Evolutionary conservation across 129 eudicot species (phyloP).

Genomic region (Scalesia atractyloides): DNA sequence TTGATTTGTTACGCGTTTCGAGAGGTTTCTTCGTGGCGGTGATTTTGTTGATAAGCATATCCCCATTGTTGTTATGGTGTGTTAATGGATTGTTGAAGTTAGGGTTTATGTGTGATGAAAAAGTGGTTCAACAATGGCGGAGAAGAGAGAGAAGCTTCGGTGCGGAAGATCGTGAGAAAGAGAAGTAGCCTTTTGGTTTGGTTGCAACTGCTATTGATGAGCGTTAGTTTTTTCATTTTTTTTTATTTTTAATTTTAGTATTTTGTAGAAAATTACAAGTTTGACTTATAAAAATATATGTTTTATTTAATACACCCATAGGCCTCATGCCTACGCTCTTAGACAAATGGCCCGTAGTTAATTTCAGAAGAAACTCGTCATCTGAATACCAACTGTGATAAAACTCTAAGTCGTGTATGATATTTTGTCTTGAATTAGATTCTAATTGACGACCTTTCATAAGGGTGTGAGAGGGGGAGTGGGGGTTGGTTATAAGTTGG

Average conservation of each 20-base stretch:
- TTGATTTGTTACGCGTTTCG: constrained; percentile 46
- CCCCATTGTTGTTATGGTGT: constrained; percentile 43
- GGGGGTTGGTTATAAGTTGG: no score
- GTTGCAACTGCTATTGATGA: constrained; percentile 30
- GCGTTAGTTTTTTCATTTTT: constrained; percentile 11
- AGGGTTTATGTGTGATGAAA: constrained; percentile 20
- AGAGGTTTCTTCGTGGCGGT: constrained; percentile 27
- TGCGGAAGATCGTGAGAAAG: constrained; percentile 27
- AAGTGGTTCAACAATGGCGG: constrained; percentile 27
- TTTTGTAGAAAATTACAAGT: not conserved
- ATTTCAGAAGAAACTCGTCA: no score
- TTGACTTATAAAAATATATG: not conserved
- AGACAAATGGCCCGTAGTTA: no score
- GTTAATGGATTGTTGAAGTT: not conserved
- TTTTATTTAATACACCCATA: not conserved
- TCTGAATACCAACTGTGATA: no score
- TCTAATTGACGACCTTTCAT: no score
- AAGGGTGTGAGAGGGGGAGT: no score
- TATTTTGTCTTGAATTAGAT: no score
- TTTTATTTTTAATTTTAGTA: not conserved
- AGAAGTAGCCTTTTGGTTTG: constrained; percentile 24
- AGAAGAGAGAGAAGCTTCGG: constrained; percentile 34
- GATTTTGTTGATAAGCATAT: constrained; percentile 56
- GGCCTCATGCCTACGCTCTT: no score
- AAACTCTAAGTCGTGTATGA: no score